phyloP scores from a whole-genome alignment of 306 rosid genomes.

The Senna tora region DNA sequence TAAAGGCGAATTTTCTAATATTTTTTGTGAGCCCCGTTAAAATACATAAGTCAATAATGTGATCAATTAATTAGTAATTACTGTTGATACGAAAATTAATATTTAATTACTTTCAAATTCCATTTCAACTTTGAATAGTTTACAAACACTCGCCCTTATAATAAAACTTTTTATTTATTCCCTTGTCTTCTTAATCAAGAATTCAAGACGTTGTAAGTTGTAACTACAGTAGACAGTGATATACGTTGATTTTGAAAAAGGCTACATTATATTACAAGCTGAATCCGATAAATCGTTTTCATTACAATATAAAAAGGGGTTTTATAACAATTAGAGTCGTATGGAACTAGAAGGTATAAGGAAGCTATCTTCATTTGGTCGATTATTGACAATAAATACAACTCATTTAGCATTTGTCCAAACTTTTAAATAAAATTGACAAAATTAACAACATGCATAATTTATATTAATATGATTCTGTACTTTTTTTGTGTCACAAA shows the following conservation, averaged over 20 bases:
- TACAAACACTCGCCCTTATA: not conserved
- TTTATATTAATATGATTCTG: too few species aligned
- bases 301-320: too few species aligned
- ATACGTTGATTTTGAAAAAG: not conserved
- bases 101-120: not conserved
- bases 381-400: not conserved
- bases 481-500: too few species aligned
- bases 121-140: not conserved
- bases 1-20: not conserved
- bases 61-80: not conserved
- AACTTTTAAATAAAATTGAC: not conserved
- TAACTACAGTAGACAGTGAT: not conserved
- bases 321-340: not conserved
- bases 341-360: not conserved
- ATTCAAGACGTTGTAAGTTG: not conserved
- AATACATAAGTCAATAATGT: not conserved
- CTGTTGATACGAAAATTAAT: not conserved
- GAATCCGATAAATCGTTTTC: conserved; percentile 5
- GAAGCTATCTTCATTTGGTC: not conserved
- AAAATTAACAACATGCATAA: too few species aligned
- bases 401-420: not conserved
- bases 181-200: not conserved
- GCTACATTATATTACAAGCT: not conserved
- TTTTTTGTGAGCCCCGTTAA: not conserved
- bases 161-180: not conserved